A percentile compares a stretch with the other conserved stretches of the same genome.
Conservation (phyloP, 2,329 filamentous ascomycete genomes). For the Albophoma yamanashiensis region DNA sequence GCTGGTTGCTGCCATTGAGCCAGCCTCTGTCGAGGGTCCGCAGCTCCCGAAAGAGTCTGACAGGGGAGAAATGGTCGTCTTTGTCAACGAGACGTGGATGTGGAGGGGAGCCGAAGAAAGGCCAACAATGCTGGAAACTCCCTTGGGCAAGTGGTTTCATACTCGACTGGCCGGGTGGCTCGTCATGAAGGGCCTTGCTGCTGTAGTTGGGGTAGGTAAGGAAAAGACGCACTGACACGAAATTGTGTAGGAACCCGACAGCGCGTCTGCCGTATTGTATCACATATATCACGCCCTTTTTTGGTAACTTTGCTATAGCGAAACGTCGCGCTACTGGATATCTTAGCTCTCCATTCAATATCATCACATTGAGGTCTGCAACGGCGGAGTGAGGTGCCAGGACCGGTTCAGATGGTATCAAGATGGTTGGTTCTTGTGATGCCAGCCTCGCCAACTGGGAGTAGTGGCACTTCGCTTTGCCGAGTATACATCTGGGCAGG, state of each 20-base stretch:
- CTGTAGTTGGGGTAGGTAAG: neutral
- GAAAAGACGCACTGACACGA: neutral
- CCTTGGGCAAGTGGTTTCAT: slow-evolving; percentile 19
- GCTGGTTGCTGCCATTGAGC: slow-evolving; percentile 13
- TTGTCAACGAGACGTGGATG: slow-evolving; percentile 29
- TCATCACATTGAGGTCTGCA: neutral
- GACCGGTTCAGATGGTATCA: too few relatives aligned
- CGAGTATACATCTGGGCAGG: neutral
- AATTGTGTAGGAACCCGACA: neutral
- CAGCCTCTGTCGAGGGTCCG: neutral
- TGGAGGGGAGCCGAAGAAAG: slow-evolving; percentile 19
- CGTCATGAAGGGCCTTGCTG: slow-evolving; percentile 12
- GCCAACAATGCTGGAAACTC: slow-evolving; percentile 17
- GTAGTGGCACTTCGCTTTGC: neutral
- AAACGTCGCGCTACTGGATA: neutral
- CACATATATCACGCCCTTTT: too few relatives aligned
- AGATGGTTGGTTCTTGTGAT: too few relatives aligned
- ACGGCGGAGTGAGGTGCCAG: neutral
- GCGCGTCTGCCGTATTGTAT: neutral
- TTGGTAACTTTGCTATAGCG: neutral
- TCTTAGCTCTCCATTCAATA: neutral
- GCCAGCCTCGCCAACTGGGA: too few relatives aligned
- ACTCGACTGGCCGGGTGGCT: slow-evolving; percentile 16
- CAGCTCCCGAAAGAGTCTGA: neutral
- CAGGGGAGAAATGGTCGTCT: slow-evolving; percentile 9